Evolutionary conservation across 1,284 basidiomycete genomes (phyloP), one percentile per base, ranked within the genome.

Genomic region (Ceratobasidium sp.): DNA sequence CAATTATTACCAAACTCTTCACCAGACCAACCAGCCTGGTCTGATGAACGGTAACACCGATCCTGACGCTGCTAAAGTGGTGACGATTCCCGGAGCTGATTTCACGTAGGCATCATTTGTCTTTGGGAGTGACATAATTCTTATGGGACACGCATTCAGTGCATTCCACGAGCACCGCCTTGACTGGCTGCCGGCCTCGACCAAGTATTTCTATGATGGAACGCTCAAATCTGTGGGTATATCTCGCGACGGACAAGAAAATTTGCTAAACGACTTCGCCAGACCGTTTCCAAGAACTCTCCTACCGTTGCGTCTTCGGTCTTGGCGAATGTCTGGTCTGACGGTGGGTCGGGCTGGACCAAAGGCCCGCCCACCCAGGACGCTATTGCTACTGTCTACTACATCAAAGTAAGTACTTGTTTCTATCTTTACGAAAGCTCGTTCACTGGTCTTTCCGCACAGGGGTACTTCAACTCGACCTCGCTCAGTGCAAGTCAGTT

Each of bases 1-100:
- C 22, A 59, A 77, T 29, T 78, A 77, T 53, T 78, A 77, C 48
- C 63, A 76, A 58, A 62, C 27, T 19, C 64, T 77, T 14, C 76
- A 78, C 59, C 77, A 77, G 27, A 78, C 77, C 27, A 77, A 78
- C 65, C 77, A 78, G 46, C 77, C 77, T 11, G 76, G 77, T 29
- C 48, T 64, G 39, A 27, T 78, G 16, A 75, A 77, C 43, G 77
- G 76, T 11, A 46, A 76, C 29, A 61, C 72, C 11, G 77, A 78
- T 58, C 74, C 71, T 16, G 43, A 77, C 34, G 77, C 77, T 11
- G 41, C 53, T 19, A 68, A 77, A 22, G 51, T 43, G 13, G 59
- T 74, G 19, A 68, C 76, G 9, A 51, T 76, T 14, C 49, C 56
- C 2, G 74, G 74, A n/a, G 75, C 68, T 6, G 77, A 78, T 54